phyloP scores from a whole-genome alignment of 306 rosid species.

The Malus asiatica region DNA sequence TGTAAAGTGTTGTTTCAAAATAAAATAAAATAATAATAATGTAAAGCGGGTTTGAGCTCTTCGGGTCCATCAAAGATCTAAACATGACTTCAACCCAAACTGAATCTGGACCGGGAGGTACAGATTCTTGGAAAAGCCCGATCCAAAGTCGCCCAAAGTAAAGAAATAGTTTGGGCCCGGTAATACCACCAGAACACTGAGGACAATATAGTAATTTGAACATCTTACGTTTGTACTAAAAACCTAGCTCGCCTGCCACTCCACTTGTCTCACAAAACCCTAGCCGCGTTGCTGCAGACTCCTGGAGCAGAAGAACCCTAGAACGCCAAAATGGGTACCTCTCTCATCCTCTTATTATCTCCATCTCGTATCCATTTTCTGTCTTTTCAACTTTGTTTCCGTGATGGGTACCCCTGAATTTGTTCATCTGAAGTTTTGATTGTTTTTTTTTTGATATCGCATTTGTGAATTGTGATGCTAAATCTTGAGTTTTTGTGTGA shows the following conservation, averaged over 20 bases:
- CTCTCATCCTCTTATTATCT: not conserved
- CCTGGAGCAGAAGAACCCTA: not conserved
- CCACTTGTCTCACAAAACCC: not conserved
- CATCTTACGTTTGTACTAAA: slow-evolving; percentile 14
- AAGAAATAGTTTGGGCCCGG: not conserved
- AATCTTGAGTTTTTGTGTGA: not conserved
- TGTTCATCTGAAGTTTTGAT: not conserved
- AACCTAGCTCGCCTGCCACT: not conserved
- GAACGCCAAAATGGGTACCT: slow-evolving; percentile 30
- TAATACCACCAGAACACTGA: not conserved
- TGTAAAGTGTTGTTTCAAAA: too few species aligned
- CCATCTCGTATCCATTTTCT: not conserved
- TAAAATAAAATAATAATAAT: too few species aligned
- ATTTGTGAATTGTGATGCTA: not conserved
- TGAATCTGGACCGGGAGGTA: not conserved
- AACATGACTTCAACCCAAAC: not conserved
- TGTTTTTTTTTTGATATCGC: not conserved
- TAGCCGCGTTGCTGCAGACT: slow-evolving; percentile 6
- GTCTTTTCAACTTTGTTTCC: not conserved
- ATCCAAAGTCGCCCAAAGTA: not conserved
- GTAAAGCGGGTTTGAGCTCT: too few species aligned
- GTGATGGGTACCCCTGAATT: not conserved
- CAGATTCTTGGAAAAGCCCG: not conserved
- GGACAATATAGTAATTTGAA: not conserved
- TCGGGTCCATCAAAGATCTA: not conserved